Percentiles rank a stretch among this genome's conserved stretches.
phyloP scores from a whole-genome alignment of 2,329 filamentous ascomycete species.

The Zasmidium citrigriseum region DNA sequence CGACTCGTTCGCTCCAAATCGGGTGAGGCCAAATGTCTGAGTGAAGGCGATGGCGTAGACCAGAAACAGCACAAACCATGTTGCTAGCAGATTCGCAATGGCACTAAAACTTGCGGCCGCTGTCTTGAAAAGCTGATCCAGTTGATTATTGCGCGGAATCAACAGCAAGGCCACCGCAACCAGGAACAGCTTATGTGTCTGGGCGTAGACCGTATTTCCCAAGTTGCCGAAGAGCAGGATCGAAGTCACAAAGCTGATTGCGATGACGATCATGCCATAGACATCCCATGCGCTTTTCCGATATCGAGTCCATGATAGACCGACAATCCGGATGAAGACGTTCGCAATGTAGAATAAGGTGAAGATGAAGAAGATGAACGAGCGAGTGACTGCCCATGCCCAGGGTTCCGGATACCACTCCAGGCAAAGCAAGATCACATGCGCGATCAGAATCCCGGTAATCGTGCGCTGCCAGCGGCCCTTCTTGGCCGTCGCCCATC shows the following conservation, averaged over 20 bases:
- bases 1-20: conserved; percentile 72
- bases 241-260: conserved; percentile 79
- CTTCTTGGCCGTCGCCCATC: conserved; percentile 88
- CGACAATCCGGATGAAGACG: conserved; percentile 78
- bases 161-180: conserved; percentile 86
- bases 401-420: conserved; percentile 78
- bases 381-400: conserved; percentile 69
- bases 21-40: conserved; percentile 91
- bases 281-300: conserved; percentile 93
- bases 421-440: conserved; percentile 77
- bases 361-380: conserved; percentile 67
- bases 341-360: conserved; percentile 82
- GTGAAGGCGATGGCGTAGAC: conserved; percentile 96
- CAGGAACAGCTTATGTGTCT: conserved; percentile 90
- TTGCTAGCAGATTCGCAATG: conserved; percentile 89
- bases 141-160: conserved; percentile 92
- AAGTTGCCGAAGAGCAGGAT: conserved; percentile 69
- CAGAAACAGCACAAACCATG: conserved; percentile 95
- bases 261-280: conserved; percentile 78
- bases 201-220: conserved; percentile 62
- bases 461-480: conserved; percentile 87
- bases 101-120: conserved; percentile 88
- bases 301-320: conserved; percentile 89
- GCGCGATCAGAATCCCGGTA: conserved; percentile 76
- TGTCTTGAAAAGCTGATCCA: conserved; percentile 98